Percentiles rank a stretch among this genome's conserved stretches.
phyloP scores from a whole-genome alignment of 1,284 basidiomycete species.

The Leccinum proliferum region DNA sequence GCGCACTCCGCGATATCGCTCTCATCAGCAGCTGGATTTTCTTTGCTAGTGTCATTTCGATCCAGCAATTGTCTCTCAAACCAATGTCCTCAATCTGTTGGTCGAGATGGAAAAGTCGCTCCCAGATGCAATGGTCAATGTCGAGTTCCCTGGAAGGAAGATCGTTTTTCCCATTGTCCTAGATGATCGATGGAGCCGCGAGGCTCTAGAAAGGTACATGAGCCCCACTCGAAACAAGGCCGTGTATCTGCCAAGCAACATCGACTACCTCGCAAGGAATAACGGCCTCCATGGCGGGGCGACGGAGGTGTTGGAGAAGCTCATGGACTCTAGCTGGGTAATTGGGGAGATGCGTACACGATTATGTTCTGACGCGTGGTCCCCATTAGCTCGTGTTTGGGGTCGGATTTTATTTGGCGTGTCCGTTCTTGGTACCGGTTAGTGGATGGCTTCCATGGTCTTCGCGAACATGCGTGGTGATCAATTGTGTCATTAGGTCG shows the following conservation, averaged over 20 bases:
- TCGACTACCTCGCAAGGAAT: constrained; percentile 60
- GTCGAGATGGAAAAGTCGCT: constrained; percentile 34
- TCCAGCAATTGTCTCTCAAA: constrained; percentile 35
- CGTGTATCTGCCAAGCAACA: constrained; percentile 64
- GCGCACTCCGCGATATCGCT: not conserved
- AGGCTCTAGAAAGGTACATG: constrained; percentile 56
- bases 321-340: constrained; percentile 48
- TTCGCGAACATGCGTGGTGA: not conserved
- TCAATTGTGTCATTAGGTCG: constrained; percentile 36
- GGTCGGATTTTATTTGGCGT: constrained; percentile 58
- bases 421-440: constrained; percentile 56
- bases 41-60: constrained; percentile 46
- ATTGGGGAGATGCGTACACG: constrained; percentile 4
- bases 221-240: constrained; percentile 48
- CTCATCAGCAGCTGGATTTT: not conserved
- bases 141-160: constrained; percentile 46
- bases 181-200: constrained; percentile 53
- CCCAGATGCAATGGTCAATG: constrained; percentile 34
- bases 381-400: constrained; percentile 49
- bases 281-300: constrained; percentile 49
- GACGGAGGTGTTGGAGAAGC: constrained; percentile 39
- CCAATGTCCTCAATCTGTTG: constrained; percentile 36
- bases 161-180: constrained; percentile 60
- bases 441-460: constrained; percentile 13
- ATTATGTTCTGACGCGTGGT: constrained; percentile 1